Percentiles rank a stretch among this genome's conserved stretches.
Conservation (phyloP, 2,329 filamentous ascomycete genomes). For the Aureobasidium lini region DNA sequence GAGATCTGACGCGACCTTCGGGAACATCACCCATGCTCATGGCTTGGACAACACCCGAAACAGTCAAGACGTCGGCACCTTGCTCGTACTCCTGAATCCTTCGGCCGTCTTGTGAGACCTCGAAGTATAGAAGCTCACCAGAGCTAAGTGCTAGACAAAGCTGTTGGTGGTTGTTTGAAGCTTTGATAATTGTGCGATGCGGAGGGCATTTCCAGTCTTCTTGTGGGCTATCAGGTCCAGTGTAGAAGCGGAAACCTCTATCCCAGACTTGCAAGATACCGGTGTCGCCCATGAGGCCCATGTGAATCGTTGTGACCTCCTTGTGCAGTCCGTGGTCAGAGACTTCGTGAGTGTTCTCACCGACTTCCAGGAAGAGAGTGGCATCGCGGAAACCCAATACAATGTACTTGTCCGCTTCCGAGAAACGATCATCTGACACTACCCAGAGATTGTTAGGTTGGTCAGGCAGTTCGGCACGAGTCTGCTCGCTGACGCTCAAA, state of each 20-base stretch:
- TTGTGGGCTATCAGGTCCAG: conserved; percentile 16
- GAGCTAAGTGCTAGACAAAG: conserved; percentile 91
- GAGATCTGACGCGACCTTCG: conserved; percentile 79
- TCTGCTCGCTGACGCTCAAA: conserved; percentile 85
- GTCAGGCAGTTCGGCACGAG: conserved; percentile 85
- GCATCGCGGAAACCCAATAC: conserved; percentile 87
- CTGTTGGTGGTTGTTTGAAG: conserved; percentile 86
- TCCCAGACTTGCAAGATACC: conserved; percentile 19
- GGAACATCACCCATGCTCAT: conserved; percentile 91
- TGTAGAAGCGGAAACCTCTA: conserved; percentile 17
- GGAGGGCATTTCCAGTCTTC: conserved; percentile 48
- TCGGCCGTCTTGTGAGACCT: conserved; percentile 87
- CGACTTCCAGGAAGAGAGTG: conserved; percentile 88
- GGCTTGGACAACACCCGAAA: conserved; percentile 91
- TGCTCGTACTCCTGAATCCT: conserved; percentile 69
- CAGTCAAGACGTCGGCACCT: conserved; percentile 75
- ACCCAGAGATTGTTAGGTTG: conserved; percentile 94
- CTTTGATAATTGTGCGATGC: conserved; percentile 90
- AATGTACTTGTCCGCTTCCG: conserved; percentile 89
- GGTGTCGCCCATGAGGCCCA: conserved; percentile 89
- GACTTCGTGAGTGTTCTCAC: conserved; percentile 93
- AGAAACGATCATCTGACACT: conserved; percentile 71
- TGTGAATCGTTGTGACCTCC: conserved; percentile 79
- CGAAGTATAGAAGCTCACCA: conserved; percentile 95
- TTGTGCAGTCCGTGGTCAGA: conserved; percentile 88